Base-by-base conservation (phyloP, 2,329 filamentous ascomycete genomes). In the Alternaria conjuncta region DNA sequence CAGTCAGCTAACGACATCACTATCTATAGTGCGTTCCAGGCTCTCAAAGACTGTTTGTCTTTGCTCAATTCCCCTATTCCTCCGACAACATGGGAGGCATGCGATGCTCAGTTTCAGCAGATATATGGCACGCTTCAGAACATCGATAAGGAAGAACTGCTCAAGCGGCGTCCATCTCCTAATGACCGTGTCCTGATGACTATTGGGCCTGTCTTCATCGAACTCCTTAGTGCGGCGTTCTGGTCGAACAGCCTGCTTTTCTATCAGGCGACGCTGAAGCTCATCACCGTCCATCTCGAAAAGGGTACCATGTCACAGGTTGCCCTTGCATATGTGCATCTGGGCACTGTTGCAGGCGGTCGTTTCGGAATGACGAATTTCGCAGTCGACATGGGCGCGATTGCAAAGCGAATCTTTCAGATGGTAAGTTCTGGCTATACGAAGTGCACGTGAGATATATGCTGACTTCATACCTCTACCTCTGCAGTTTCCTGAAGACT, bases 231-330 rank as follows among this genome's bases (percentile, higher is more conserved):
- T 67, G 88, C 90, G 13, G 90, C 89, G 4, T 93, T 90, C 83
- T 94, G 92, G 92, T 89, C 86, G 44, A 88, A 94, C 70, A 84
- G 84, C 20, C 79, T 93, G 10, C 84, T 89, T n/a, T 93, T 92
- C 74, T 94, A 93, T 75, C 88, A 92, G 68, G 84, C 90, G 25
- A 84, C 88, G 1, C 81, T 94, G 13, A 84, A 89, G 64, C 88
- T 94, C 82, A 81, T 93, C 59, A 83, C 89, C 57, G 83, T 89
- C 57, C 90, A 92, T 73, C 81, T 94, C 7, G 83, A 84, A 3
- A 82, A 83, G 11, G 92, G 91, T 0, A 82, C 86, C 6, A 92
- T 91, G 66, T 88, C 91, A 6, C 91, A 94, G 75, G 89, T 89
- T 2, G 89, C 89, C 15, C 85, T 90, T 26, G 86, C 85, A 1